Evolutionary conservation across 1,139 yeast genomes (phyloP).

Genomic region (Suhomyces choctaworum): DNA sequence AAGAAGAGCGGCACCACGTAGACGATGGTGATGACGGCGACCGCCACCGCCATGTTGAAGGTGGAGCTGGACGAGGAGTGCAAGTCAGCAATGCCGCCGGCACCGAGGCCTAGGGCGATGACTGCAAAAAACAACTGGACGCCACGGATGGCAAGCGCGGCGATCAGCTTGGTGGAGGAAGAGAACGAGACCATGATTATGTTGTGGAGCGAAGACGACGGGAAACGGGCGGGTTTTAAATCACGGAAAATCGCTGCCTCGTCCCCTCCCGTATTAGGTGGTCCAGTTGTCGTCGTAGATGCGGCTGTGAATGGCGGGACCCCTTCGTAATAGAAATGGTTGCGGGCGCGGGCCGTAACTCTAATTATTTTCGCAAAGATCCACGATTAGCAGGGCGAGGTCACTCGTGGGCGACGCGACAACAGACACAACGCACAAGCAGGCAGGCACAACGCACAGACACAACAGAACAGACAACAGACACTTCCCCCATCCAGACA

Average conservation of each 20-base stretch:
- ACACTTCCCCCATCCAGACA: too few relatives aligned
- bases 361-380: too few relatives aligned
- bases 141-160: conserved; percentile 7
- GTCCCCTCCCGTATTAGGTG: too few relatives aligned
- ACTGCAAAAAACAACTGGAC: conserved; percentile 27
- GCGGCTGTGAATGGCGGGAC: neutral
- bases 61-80: conserved; percentile 18
- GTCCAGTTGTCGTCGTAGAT: neutral
- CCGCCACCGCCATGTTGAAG: conserved; percentile 24
- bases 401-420: too few relatives aligned
- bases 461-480: too few relatives aligned
- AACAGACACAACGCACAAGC: too few relatives aligned
- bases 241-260: neutral
- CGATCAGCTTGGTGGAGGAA: conserved; percentile 2
- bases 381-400: too few relatives aligned
- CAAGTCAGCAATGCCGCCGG: conserved; percentile 22
- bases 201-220: too few relatives aligned
- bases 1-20: conserved; percentile 20
- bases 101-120: conserved; percentile 27
- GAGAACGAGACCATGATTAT: neutral
- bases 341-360: too few relatives aligned
- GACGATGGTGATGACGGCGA: conserved; percentile 25
- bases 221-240: neutral
- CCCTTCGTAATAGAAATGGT: neutral
- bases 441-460: too few relatives aligned